These are phyloP conservation scores for Verticillium longisporum DNA, from an alignment of 2,329 filamentous ascomycete genomes.

Conservation along the genomic window DNA sequence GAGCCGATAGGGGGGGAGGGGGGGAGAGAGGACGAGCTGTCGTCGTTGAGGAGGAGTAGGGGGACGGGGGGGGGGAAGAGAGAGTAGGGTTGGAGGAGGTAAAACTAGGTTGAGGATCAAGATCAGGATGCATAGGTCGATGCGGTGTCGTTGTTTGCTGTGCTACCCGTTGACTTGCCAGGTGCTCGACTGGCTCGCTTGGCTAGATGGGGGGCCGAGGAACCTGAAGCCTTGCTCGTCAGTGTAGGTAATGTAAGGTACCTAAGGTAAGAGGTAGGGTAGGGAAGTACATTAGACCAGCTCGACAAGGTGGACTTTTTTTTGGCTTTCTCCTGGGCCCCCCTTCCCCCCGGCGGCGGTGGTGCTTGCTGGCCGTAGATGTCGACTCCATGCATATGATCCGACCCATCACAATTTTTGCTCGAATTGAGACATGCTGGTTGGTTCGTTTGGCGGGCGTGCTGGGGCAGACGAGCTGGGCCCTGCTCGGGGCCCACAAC, in stretches of 20 bases:
- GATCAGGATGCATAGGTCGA: conserved; percentile 1
- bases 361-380: neutral
- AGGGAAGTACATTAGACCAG: neutral
- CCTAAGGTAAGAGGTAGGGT: no score
- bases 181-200: neutral
- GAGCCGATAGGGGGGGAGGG: neutral
- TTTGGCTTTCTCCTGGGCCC: neutral
- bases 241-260: neutral
- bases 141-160: neutral
- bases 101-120: conserved; percentile 10
- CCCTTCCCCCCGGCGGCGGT: no score
- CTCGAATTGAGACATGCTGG: neutral
- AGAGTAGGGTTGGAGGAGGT: conserved; percentile 5
- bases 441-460: neutral
- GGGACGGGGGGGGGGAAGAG: conserved; percentile 1
- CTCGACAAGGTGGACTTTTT: neutral
- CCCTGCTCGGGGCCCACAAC: neutral
- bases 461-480: neutral
- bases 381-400: neutral
- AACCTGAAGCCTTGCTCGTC: neutral
- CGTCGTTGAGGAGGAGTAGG: neutral
- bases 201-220: neutral
- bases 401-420: neutral
- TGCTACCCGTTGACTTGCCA: neutral
- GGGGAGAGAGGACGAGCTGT: neutral